Percentiles rank a stretch among this genome's conserved stretches.
Conservation (phyloP, 495 filamentous ascomycete genomes). For the Collariella sp. region DNA sequence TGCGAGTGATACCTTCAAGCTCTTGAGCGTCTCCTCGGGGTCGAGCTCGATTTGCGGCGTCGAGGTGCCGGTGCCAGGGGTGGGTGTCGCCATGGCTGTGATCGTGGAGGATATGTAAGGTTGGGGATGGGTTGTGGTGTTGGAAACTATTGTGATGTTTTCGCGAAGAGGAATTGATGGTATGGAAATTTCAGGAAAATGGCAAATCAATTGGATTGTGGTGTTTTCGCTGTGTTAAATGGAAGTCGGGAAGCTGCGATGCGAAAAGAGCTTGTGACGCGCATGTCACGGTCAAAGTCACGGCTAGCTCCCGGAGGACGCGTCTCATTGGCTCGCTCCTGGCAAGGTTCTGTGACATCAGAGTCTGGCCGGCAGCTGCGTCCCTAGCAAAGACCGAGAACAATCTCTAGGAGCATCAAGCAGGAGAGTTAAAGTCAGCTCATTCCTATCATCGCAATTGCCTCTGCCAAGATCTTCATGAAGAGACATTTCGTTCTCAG, state of each 20-base stretch:
- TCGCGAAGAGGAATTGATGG: not conserved
- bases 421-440: too few species aligned
- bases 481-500: too few species aligned
- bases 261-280: not conserved
- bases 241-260: too few species aligned
- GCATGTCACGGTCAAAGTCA: not conserved
- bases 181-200: not conserved
- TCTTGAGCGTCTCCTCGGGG: constrained; percentile 35
- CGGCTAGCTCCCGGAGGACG: not conserved
- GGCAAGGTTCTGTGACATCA: not conserved
- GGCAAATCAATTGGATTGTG: not conserved
- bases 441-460: too few species aligned
- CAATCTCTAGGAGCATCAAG: too few species aligned
- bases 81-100: constrained; percentile 20
- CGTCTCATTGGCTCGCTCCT: not conserved
- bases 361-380: too few species aligned
- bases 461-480: too few species aligned
- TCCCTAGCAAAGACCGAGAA: too few species aligned
- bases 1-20: constrained; percentile 48
- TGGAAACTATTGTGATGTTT: not conserved
- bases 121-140: not conserved
- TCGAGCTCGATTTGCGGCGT: constrained; percentile 30
- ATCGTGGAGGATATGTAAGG: not conserved
- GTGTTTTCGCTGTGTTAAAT: not conserved
- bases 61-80: constrained; percentile 23